These are phyloP conservation scores for Malus sieversii DNA, from an alignment of 306 rosid species.

Conservation along the genomic window DNA sequence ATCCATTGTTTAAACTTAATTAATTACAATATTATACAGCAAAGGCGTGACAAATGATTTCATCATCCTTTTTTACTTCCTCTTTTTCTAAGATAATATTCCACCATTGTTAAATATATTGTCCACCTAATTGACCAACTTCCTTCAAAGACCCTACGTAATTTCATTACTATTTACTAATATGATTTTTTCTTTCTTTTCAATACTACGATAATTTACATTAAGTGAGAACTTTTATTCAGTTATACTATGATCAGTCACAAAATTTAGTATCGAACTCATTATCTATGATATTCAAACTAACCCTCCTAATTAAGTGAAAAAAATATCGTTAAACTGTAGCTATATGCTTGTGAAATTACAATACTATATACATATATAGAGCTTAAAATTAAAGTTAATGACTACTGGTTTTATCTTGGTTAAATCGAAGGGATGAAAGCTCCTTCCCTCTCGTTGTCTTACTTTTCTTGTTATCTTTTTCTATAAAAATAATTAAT, in stretches of 20 bases:
- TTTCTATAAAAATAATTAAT: background rate
- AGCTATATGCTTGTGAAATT: background rate
- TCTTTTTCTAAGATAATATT: background rate
- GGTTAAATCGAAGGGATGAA: background rate
- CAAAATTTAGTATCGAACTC: too few species aligned
- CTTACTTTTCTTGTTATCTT: background rate
- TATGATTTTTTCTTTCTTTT: too few species aligned
- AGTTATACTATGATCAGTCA: background rate
- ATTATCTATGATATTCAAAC: too few species aligned
- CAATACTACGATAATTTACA: too few species aligned
- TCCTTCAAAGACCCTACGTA: background rate
- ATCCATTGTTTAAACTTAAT: background rate
- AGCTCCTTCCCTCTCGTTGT: background rate
- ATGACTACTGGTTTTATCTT: background rate
- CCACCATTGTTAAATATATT: background rate
- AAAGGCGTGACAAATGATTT: background rate
- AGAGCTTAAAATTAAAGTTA: background rate
- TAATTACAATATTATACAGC: background rate
- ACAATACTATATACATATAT: background rate
- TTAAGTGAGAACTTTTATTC: too few species aligned
- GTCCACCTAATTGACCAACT: slow-evolving; percentile 16
- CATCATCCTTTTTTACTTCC: slow-evolving; percentile 2
- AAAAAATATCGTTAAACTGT: too few species aligned
- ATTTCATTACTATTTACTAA: background rate
- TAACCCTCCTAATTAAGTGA: too few species aligned